Evolutionary conservation across 1,284 basidiomycete species (phyloP), one percentile per base, ranked within the genome.

Genomic region (Apiotrichum gamsii): DNA sequence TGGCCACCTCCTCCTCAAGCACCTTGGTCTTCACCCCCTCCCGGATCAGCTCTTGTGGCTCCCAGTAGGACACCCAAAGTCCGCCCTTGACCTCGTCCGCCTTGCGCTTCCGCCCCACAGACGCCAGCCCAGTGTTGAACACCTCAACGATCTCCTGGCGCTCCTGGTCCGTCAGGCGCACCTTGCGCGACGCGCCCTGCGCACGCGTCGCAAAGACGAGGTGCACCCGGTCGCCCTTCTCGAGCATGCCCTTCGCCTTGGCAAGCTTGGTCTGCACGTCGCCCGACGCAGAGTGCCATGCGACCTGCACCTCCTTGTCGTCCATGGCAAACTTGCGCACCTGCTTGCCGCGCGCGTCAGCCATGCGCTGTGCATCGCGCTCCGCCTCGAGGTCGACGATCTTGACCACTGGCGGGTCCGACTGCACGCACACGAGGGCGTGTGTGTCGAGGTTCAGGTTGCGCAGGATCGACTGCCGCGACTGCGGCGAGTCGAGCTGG

Each of bases 101-200:
- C 69, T 93, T 90, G 75, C 89, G 91, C 70, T 89, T 80, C 77
- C 87, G 87, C 37, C 77, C 72, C 34, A 93, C 73, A 59, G 88
- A 85, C 59, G 76, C 80, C 54, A 95, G 74, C 67, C 90, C 89
- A 56, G 84, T 83, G 31, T 88, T 70, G 16, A 77, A 72, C 49
- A 72, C 65, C 18, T 57, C 61, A 20, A 77, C 55, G n/a, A 72
- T 58, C 58, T 89, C 87, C 64, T 51, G 48, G 43, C 59, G 61
- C 24, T 51, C 46, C 10, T 36, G 30, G 18, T 56, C 51, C 1
- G 40, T 18, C 11, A 63, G 43, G 15, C 44, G 30, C 8, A 39
- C 33, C 16, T 45, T 44, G n/a, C 31, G 34, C 19, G 36, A 30
- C 14, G 49, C 45, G 0, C 51, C 49, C 13, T 53, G 47, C 13